Base-by-base conservation (phyloP, 257 asterid genomes). In the Schizonepeta tenuifolia region DNA sequence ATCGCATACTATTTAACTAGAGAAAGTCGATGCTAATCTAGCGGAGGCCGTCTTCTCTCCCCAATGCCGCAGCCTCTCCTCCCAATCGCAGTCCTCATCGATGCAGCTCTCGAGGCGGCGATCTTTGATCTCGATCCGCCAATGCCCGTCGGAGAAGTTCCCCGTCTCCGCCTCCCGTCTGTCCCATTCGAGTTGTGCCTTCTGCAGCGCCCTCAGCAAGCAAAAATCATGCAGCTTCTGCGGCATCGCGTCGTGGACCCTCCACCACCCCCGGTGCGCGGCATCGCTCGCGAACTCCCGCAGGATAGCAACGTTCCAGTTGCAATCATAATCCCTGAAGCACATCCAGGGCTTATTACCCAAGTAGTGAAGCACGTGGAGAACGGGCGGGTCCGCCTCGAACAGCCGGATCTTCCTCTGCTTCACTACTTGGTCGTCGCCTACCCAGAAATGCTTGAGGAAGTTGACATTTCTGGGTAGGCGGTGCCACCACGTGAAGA, bases 401-500 rank as follows among this genome's bases (percentile, higher is more conserved):
- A 91, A 89, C 12, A 91, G 73, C 0, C 60, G 17, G 2, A 69
- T 56, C 53, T 91, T 91, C 84, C 70, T 87, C 67, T 53, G 65
- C 75, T 71, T 87, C 54, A 68, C 85, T 0, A 0, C 63, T 20
- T 82, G 89, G 26, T 84, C 96, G 46, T 91, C 97, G 0, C 96
- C 95, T 1, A 57, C 22, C 97, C 97, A 91, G 54, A 91, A 84
- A 65, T 91, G 85, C 31, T 91, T 91, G 38, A 89, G 78, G 79
- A 87, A 87, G 72, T 91, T 91, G 84, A 87, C 66, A 55, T 77
- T 89, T 77, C 72, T 83, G 1, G 97, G 97, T 17, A 91, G 58
- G 28, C 97, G 75, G 67, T 91, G 97, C 97, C 97, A 91, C 97
- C 97, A 87, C 9, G 95, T 85, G 74, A 89, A 89, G 15, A 91